These are phyloP conservation scores for Acanthamoeba castellanii DNA, from an alignment of 208 protist species.

Conservation along the genomic window DNA sequence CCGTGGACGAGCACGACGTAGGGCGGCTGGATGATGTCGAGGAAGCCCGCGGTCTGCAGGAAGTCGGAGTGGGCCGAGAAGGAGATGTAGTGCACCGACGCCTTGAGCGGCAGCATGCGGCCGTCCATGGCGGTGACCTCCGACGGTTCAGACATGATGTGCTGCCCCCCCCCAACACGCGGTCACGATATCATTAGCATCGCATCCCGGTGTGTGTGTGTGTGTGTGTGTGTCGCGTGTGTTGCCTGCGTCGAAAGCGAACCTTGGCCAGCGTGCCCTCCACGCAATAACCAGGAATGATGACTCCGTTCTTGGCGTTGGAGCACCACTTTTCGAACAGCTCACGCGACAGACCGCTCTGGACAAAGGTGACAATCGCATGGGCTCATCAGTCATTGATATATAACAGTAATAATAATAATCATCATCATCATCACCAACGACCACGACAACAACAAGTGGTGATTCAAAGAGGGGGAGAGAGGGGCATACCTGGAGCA, in stretches of 20 bases:
- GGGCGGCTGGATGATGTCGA: conserved; percentile 82
- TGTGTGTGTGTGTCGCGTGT: neutral
- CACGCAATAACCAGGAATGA: conserved; percentile 98
- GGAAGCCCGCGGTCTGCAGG: conserved; percentile 88
- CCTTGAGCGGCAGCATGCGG: conserved; percentile 93
- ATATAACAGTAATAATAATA: too few species aligned
- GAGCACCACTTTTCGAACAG: conserved; percentile 99
- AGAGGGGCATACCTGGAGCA: conserved; percentile 70
- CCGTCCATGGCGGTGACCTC: conserved; percentile 89
- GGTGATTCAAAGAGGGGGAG: too few species aligned
- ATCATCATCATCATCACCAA: too few species aligned
- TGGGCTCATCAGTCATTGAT: too few species aligned
- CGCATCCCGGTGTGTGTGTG: neutral
- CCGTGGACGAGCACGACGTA: conserved; percentile 96
- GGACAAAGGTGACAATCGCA: neutral
- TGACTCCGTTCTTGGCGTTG: conserved; percentile 96
- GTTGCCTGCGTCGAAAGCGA: neutral
- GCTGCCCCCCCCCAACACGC: conserved; percentile 60
- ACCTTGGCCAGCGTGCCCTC: conserved; percentile 97
- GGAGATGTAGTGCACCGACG: conserved; percentile 96
- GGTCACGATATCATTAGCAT: too few species aligned
- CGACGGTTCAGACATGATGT: conserved; percentile 92
- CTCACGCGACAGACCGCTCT: conserved; percentile 97
- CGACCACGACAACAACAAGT: too few species aligned
- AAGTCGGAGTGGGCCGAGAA: conserved; percentile 99